Base-by-base conservation (phyloP, 352 stramenopile genomes). In the Phytopythium helicoides region DNA sequence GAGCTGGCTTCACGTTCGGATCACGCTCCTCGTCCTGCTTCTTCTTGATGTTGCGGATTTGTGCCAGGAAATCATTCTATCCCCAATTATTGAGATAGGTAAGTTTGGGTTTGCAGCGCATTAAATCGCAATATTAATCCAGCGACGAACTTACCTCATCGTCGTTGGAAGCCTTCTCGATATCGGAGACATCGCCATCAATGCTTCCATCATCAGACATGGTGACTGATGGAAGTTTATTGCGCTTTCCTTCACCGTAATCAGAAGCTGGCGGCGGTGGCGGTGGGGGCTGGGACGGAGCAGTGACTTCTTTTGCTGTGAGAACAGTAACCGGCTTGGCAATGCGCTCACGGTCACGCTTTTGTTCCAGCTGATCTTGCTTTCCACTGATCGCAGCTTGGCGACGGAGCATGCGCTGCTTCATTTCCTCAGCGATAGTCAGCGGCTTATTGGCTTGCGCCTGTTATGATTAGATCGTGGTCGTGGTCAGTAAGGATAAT, bases 201-300 rank as follows among this genome's bases (percentile, higher is more conserved):
- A 79, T 62, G 34, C 79, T 88, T 41, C 81, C 85, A 46, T 93
- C 83, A 26, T 95, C 85, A 10, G 85, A 95, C 79, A 95, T 89
- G 21, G 79, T 75, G 9, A 95, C 67, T 2, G 71, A 89, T 1
- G 82, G 82, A 38, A 95, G 47, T 35, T 71, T 61, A 31, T 72
- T 83, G 26, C 66, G 66, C 45, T 78, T 62, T 8, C 48, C 52
- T 9, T 54, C 66, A 21, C 81, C 60, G 10, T 53, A 40, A 12
- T 75, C 67, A 22, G 73, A 72, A 10, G 52, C 41, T 18, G 74
- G 76, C 21, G 77, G 76, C n/a, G 73, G 73, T 1, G 74, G 74
- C 4, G 67, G 70, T 1, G 66, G 58, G n/a, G 66, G 69, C 19
- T 73, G 64, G 5, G 44, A 38, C 12, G 81, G 74, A 15, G 75